Evolutionary conservation across 345 rosid species (phyloP).

Genomic region (Reutealis trisperma): DNA sequence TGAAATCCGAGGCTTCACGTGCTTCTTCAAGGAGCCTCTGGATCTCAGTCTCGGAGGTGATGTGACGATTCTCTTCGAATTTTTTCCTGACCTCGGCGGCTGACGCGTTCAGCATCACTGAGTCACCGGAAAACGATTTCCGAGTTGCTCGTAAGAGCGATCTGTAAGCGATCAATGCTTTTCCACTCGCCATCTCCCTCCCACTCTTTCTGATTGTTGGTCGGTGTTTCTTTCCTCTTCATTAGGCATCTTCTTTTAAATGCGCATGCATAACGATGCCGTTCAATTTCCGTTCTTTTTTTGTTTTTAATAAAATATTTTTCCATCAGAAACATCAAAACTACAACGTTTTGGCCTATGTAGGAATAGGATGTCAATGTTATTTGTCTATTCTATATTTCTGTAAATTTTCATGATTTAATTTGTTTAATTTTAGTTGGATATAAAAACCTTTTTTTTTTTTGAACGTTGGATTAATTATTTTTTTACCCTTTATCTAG

Average conservation of each 20-base stretch:
- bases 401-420: too few relatives aligned
- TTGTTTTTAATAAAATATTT: too few relatives aligned
- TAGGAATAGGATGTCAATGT: too few relatives aligned
- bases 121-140: constrained; percentile 76
- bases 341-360: not conserved
- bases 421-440: too few relatives aligned
- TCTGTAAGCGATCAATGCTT: constrained; percentile 51
- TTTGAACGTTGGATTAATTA: too few relatives aligned
- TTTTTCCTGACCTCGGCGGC: constrained; percentile 70
- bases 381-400: too few relatives aligned
- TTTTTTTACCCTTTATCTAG: too few relatives aligned
- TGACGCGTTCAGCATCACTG: constrained; percentile 69
- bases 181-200: constrained; percentile 8
- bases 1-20: constrained; percentile 72
- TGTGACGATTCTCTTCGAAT: constrained; percentile 79
- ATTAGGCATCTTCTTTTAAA: not conserved
- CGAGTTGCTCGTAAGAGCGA: constrained; percentile 66
- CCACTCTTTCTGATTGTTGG: not conserved
- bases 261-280: not conserved
- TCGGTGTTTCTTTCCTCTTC: too few relatives aligned
- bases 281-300: not conserved
- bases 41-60: constrained; percentile 59
- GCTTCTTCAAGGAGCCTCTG: constrained; percentile 78
- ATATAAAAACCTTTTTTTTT: too few relatives aligned
- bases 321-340: too few relatives aligned